Percentiles rank a stretch among this genome's conserved stretches.
Evolutionary conservation across 176 grass and related monocot genomes (phyloP).

Genomic region (Microstegium vimineum): DNA sequence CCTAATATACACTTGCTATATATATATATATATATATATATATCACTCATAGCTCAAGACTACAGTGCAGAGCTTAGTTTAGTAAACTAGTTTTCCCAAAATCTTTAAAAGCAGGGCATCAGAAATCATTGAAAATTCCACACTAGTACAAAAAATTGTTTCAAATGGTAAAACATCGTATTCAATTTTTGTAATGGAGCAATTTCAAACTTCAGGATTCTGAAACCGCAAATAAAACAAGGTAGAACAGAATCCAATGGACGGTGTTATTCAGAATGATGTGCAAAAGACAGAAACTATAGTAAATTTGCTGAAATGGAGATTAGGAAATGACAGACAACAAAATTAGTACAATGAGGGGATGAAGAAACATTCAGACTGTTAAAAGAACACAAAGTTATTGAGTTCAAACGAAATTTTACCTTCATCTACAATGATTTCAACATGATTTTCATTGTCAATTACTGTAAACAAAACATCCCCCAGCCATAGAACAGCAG

Average conservation of each 20-base stretch:
- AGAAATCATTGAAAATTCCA: background rate
- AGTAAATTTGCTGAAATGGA: background rate
- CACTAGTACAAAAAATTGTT: background rate
- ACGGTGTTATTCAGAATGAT: background rate
- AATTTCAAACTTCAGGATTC: background rate
- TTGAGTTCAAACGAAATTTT: constrained; percentile 4
- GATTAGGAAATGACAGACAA: background rate
- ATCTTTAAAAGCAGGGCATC: background rate
- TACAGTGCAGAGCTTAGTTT: background rate
- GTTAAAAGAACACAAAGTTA: background rate
- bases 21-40: too few species aligned
- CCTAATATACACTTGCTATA: too few species aligned
- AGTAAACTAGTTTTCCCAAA: background rate
- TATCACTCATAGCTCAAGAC: background rate
- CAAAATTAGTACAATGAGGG: background rate
- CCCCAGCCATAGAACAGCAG: constrained; percentile 88
- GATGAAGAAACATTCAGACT: background rate
- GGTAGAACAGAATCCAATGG: background rate
- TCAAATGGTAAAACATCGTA: background rate
- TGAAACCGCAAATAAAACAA: background rate
- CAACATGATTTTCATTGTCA: constrained; percentile 98
- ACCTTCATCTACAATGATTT: constrained; percentile 92
- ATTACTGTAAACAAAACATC: constrained; percentile 84
- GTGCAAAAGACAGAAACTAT: background rate
- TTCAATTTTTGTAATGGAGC: background rate